These are phyloP conservation scores for Leccinum subgranulosum DNA, from an alignment of 768 basidiomycete species.

Conservation along the genomic window DNA sequence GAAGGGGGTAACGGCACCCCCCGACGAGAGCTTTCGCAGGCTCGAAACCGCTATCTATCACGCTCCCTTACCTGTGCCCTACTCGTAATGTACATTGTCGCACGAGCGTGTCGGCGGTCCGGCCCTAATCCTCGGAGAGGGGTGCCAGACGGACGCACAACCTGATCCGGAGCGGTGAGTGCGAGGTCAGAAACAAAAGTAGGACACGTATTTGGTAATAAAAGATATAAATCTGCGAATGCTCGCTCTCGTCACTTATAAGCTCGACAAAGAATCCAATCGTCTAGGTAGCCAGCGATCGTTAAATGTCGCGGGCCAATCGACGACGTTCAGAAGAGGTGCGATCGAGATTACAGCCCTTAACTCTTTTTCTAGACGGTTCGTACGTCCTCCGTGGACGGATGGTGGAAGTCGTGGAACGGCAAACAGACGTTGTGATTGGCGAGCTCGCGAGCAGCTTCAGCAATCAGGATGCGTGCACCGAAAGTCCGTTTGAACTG, in stretches of 20 bases:
- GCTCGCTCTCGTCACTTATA: not conserved
- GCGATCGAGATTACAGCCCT: conserved; percentile 3
- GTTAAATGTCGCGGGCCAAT: conserved; percentile 15
- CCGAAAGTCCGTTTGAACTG: not conserved
- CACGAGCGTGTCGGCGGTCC: too few relatives aligned
- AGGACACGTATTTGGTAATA: not conserved
- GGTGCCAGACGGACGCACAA: too few relatives aligned
- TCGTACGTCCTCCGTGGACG: conserved; percentile 35
- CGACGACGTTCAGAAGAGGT: not conserved
- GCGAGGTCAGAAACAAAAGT: too few relatives aligned
- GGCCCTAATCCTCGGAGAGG: too few relatives aligned
- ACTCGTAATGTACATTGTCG: too few relatives aligned
- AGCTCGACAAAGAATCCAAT: conserved; percentile 17
- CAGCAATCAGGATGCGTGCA: not conserved
- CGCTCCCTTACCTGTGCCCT: too few relatives aligned
- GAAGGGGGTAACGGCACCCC: too few relatives aligned
- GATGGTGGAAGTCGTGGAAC: conserved; percentile 30
- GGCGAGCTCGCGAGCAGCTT: not conserved
- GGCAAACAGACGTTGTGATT: too few relatives aligned
- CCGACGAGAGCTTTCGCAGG: too few relatives aligned
- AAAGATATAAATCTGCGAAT: not conserved
- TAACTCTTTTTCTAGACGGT: not conserved
- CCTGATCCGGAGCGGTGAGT: too few relatives aligned
- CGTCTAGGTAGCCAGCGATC: conserved; percentile 7
- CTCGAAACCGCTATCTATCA: too few relatives aligned